A percentile compares a stretch with the other conserved stretches of the same genome.
phyloP scores from a whole-genome alignment of 1,284 basidiomycete genomes.

The Leccinum griseonigrum region DNA sequence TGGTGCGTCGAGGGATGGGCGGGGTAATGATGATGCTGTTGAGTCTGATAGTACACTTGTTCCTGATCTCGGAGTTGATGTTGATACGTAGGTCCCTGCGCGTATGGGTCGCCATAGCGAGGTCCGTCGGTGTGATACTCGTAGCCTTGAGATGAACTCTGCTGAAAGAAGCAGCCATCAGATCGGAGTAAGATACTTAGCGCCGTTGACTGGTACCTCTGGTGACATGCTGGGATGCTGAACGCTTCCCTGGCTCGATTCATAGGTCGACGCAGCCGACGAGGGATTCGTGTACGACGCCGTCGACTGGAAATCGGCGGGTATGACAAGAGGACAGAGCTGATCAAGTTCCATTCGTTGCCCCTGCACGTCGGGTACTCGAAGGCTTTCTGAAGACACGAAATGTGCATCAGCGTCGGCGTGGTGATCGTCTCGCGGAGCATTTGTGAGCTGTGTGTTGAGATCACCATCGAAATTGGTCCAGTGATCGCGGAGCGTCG shows the following conservation, averaged over 20 bases:
- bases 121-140: conserved; percentile 17
- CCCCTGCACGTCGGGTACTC: not conserved
- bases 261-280: conserved; percentile 3
- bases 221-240: conserved; percentile 9
- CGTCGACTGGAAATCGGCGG: conserved; percentile 13
- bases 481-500: conserved; percentile 58
- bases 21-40: conserved; percentile 33
- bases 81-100: conserved; percentile 7
- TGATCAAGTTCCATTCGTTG: conserved; percentile 12
- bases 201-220: not conserved
- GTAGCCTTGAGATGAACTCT: conserved; percentile 17
- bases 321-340: conserved; percentile 19
- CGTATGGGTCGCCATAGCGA: conserved; percentile 13
- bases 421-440: conserved; percentile 35
- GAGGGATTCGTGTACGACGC: conserved; percentile 3
- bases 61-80: conserved; percentile 15
- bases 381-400: conserved; percentile 20
- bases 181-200: conserved; percentile 14
- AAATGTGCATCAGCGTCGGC: conserved; percentile 37
- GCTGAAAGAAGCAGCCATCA: not conserved
- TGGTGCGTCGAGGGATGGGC: conserved; percentile 33
- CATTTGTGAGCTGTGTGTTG: conserved; percentile 51
- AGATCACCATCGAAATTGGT: conserved; percentile 57
- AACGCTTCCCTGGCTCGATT: not conserved
- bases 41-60: conserved; percentile 8